Percentiles rank a stretch among this genome's conserved stretches.
These are phyloP conservation scores for Ceriops tagal DNA, from an alignment of 345 rosid species.

Conservation along the genomic window DNA sequence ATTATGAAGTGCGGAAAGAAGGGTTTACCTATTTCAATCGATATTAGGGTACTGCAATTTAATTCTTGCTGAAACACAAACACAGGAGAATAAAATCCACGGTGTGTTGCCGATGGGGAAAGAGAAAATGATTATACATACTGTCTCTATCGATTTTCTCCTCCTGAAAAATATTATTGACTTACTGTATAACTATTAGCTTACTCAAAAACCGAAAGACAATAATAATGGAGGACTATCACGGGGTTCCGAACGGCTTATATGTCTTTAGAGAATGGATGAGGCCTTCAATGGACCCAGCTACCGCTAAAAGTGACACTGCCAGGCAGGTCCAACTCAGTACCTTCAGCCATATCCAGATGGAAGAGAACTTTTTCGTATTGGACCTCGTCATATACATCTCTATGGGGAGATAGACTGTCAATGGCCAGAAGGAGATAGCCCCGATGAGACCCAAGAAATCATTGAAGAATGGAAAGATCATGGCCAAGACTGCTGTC, in stretches of 20 bases:
- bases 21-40: not conserved
- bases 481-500: constrained; percentile 67
- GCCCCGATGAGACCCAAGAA: constrained; percentile 81
- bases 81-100: constrained; percentile 1
- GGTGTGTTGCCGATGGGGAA: not conserved
- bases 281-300: constrained; percentile 77
- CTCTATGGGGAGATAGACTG: constrained; percentile 81
- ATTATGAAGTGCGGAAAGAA: not conserved
- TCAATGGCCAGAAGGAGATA: constrained; percentile 72
- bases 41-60: constrained; percentile 5
- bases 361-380: constrained; percentile 44
- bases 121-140: not conserved
- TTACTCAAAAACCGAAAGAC: no score
- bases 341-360: constrained; percentile 66
- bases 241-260: constrained; percentile 52
- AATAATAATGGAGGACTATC: no score
- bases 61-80: not conserved
- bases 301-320: constrained; percentile 58
- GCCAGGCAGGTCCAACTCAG: constrained; percentile 51
- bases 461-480: constrained; percentile 86
- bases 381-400: constrained; percentile 66
- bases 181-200: not conserved
- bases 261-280: constrained; percentile 45
- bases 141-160: not conserved
- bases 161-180: constrained; percentile 10